Conservation (phyloP, 768 basidiomycete species). For the Daedalea quercina region DNA sequence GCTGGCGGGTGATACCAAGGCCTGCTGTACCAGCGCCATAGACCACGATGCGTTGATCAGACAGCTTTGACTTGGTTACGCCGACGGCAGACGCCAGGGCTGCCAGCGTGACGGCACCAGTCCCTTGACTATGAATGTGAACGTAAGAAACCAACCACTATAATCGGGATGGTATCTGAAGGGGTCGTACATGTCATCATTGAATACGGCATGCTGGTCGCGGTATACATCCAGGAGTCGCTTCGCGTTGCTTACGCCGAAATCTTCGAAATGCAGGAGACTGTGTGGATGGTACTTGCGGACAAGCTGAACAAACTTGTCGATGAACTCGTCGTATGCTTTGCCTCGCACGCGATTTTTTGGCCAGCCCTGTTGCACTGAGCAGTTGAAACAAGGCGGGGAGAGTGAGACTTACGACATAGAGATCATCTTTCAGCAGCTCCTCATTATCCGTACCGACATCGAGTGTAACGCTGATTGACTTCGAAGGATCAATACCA, state of each 20-base stretch:
- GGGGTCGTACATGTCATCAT: conserved; percentile 83
- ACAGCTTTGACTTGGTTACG: conserved; percentile 55
- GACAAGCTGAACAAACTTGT: conserved; percentile 76
- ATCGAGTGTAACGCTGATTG: conserved; percentile 53
- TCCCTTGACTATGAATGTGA: conserved; percentile 48
- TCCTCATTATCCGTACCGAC: conserved; percentile 71
- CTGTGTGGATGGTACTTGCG: conserved; percentile 61
- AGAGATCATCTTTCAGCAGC: conserved; percentile 55
- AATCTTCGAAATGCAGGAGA: conserved; percentile 82
- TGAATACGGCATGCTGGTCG: conserved; percentile 64
- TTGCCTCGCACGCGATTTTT: conserved; percentile 64
- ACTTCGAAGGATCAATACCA: conserved; percentile 55
- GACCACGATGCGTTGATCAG: conserved; percentile 71
- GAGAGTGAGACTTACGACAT: conserved; percentile 42
- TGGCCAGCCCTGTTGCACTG: conserved; percentile 78
- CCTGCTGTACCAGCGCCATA: conserved; percentile 83
- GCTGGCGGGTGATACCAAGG: conserved; percentile 68
- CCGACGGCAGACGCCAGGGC: conserved; percentile 62
- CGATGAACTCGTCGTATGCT: conserved; percentile 71
- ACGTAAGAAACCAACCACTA: not conserved
- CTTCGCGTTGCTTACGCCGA: conserved; percentile 73
- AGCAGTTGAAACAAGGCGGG: too few relatives aligned
- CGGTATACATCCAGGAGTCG: conserved; percentile 56
- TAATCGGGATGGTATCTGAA: not conserved
- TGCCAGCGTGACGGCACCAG: conserved; percentile 69